Evolutionary conservation across 2,329 filamentous ascomycete species (phyloP).

Genomic region (Colletotrichum salicis): DNA sequence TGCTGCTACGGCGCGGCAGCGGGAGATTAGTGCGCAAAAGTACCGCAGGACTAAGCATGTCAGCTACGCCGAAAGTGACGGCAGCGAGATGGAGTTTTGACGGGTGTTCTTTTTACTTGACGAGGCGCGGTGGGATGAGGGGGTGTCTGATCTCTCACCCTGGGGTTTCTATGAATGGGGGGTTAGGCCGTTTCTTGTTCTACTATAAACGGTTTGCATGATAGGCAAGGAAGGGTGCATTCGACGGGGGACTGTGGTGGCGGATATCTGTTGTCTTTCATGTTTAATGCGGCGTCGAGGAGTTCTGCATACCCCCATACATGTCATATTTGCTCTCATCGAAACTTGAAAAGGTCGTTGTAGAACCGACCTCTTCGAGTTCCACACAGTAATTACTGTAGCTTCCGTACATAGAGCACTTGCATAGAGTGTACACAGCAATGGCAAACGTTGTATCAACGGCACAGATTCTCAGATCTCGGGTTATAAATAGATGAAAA

Average conservation of each 20-base stretch:
- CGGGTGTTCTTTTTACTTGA: neutral
- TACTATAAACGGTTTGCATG: neutral
- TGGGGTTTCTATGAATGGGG: neutral
- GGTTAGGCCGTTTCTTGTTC: neutral
- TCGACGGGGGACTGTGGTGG: neutral
- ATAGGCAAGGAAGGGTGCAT: neutral
- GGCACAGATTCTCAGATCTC: neutral
- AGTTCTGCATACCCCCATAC: slow-evolving; percentile 27
- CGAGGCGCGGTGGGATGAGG: too few relatives aligned
- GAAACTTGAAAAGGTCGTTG: neutral
- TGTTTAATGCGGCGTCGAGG: slow-evolving; percentile 20
- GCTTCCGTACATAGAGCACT: slow-evolving; percentile 4
- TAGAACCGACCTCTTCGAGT: neutral
- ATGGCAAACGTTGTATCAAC: neutral
- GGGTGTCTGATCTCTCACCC: neutral
- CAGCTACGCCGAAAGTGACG: slow-evolving; percentile 50
- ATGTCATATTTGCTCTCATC: neutral
- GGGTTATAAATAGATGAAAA: slow-evolving; percentile 1
- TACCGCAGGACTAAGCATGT: slow-evolving; percentile 47
- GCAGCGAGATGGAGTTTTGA: slow-evolving; percentile 42
- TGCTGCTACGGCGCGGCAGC: neutral
- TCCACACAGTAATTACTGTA: neutral
- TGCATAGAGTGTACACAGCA: neutral
- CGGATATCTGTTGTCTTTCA: neutral
- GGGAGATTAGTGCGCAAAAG: slow-evolving; percentile 41